phyloP scores from a whole-genome alignment of 345 rosid species.

The Eucalyptus decipiens region DNA sequence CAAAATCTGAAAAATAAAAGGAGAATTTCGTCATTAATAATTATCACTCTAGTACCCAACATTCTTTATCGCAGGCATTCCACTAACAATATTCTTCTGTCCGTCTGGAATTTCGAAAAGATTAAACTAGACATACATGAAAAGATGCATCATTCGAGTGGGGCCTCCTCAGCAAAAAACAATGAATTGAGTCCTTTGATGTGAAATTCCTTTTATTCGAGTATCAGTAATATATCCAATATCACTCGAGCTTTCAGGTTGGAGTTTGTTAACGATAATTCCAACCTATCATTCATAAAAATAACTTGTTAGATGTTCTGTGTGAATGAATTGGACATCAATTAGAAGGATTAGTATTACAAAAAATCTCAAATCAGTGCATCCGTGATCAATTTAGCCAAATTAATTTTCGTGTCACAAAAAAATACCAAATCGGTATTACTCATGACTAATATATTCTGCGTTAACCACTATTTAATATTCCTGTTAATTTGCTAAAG shows the following conservation, averaged over 20 bases:
- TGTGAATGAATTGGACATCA: neutral
- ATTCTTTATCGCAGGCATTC: neutral
- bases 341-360: neutral
- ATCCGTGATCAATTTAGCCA: neutral
- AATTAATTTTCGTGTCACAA: neutral
- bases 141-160: neutral
- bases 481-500: rapidly evolving
- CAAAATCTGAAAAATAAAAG: neutral
- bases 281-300: neutral
- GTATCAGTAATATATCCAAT: neutral
- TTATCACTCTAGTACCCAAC: neutral
- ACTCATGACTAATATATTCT: neutral
- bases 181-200: neutral
- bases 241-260: neutral
- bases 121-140: neutral
- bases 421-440: rapidly evolving
- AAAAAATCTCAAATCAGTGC: neutral
- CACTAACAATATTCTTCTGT: neutral
- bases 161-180: neutral
- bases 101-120: neutral
- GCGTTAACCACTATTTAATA: neutral
- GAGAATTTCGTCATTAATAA: neutral
- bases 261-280: neutral
- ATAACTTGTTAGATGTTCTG: neutral
- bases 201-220: neutral